phyloP scores from a whole-genome alignment of 2,329 filamentous ascomycete species.

The Metarhizium album region DNA sequence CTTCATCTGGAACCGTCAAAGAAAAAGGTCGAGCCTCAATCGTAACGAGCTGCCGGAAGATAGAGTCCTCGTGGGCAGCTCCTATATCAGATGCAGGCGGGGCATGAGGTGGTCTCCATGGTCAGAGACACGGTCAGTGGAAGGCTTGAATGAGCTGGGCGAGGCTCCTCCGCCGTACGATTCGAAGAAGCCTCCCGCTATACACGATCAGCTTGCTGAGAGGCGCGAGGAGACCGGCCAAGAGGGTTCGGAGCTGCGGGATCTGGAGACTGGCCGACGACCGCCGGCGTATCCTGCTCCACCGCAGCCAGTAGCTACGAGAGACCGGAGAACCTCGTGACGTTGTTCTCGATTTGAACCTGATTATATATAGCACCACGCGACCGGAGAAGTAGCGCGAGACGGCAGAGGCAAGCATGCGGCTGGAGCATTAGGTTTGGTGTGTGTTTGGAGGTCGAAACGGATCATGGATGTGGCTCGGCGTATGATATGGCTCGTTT shows the following conservation, averaged over 20 bases:
- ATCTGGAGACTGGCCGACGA: slow-evolving; percentile 15
- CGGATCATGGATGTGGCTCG: background rate
- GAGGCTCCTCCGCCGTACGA: slow-evolving; percentile 56
- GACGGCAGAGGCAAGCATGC: background rate
- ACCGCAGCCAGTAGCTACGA: slow-evolving; percentile 15
- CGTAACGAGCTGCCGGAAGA: background rate
- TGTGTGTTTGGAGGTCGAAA: background rate
- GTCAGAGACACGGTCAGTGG: slow-evolving; percentile 22
- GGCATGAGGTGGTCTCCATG: slow-evolving; percentile 16
- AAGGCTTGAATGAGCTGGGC: slow-evolving; percentile 53
- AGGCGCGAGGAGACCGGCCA: background rate
- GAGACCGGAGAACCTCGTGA: slow-evolving; percentile 7
- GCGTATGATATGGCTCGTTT: background rate
- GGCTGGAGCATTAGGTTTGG: background rate
- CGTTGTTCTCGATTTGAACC: background rate
- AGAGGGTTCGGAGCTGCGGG: slow-evolving; percentile 13
- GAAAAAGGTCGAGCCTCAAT: background rate
- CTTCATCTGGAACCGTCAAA: slow-evolving; percentile 7
- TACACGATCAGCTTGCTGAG: background rate
- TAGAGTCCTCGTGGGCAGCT: background rate
- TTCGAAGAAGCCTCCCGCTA: slow-evolving; percentile 17
- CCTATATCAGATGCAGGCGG: slow-evolving; percentile 4
- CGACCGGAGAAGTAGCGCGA: background rate
- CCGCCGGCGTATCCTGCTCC: slow-evolving; percentile 20
- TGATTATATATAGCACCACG: background rate